Base-by-base conservation (phyloP, 768 basidiomycete species). In the Boletus reticuloceps region DNA sequence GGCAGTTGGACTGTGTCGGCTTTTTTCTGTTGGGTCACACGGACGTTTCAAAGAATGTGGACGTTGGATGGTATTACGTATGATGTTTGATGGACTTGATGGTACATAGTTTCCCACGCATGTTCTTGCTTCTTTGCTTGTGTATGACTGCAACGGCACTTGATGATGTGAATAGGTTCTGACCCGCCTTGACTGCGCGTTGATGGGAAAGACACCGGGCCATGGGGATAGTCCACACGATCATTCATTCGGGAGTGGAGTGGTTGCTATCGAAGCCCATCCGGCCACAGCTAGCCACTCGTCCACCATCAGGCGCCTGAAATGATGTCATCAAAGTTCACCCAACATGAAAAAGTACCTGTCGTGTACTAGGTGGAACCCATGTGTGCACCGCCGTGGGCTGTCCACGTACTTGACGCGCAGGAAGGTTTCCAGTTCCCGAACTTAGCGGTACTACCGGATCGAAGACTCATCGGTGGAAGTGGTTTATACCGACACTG, bases 1-100 rank as follows among this genome's bases (percentile, higher is more conserved):
- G 42, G 20, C n/a, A 55, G 47, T 14, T 63, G 50, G 47, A 42
- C 55, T 25, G 38, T 51, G 11, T 34, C 19, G 22, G 13, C 47
- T 37, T 6, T 45, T 55, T 49, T 49, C 29, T 47, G 40, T 36
- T 19, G 19, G 4, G 19, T 51, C 60, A 51, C 8, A 4, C 37
- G 55, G 50, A 49, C 42, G 17, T 12, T 51, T 45, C 22, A 25
- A 25, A 25, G 39, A 32, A 40, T 12, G n/a, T 14, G 34, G 27
- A 40, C n/a, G n/a, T 14, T 20, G 46, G 39, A 50, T 25, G 17
- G 17, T 46, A 25, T 56, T 55, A 59, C 59, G 47, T 62, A 62
- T 37, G 12, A 19, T 46, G 6, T 50, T 62, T 62, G 59, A 46
- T 50, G 60, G 60, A 47, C 41, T 38, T 34, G 22, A 32, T n/a